Evolutionary conservation across 257 asterid genomes (phyloP).

Genomic region (Craterostigma plantagineum): DNA sequence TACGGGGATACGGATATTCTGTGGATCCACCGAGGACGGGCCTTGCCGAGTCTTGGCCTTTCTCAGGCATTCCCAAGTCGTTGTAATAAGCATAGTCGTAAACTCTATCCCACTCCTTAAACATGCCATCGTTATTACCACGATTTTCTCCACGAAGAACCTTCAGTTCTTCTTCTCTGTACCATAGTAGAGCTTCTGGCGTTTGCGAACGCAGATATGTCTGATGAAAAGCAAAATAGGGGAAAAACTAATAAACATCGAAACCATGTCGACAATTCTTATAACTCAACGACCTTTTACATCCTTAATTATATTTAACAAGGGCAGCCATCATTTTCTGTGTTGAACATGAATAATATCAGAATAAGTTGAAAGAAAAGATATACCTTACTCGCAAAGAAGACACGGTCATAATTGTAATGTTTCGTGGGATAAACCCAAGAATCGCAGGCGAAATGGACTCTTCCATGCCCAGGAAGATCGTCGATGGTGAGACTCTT

Average conservation of each 20-base stretch:
- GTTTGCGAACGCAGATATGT: constrained; percentile 56
- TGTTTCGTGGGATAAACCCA: constrained; percentile 51
- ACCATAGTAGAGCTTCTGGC: constrained; percentile 31
- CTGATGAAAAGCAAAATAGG: constrained; percentile 14
- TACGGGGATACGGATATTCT: constrained; percentile 61
- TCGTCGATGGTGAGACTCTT: constrained; percentile 48
- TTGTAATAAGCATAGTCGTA: constrained; percentile 56
- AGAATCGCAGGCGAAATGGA: constrained; percentile 63
- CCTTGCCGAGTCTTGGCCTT: constrained; percentile 29
- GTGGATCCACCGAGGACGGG: constrained; percentile 50
- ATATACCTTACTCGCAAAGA: constrained; percentile 59
- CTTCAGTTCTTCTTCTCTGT: constrained; percentile 50
- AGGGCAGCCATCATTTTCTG: too few relatives aligned
- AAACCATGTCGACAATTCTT: too few relatives aligned
- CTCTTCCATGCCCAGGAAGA: constrained; percentile 39
- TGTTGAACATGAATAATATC: neutral
- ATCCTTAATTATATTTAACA: too few relatives aligned
- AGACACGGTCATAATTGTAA: constrained; percentile 37
- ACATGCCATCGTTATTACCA: constrained; percentile 44
- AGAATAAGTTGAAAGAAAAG: too few relatives aligned
- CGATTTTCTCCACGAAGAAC: constrained; percentile 51
- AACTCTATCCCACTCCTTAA: constrained; percentile 58
- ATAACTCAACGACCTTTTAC: too few relatives aligned
- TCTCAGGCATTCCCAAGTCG: constrained; percentile 64
- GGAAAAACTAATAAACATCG: too few relatives aligned